A percentile compares a stretch with the other conserved stretches of the same genome.
These are phyloP conservation scores for Tylopilus subfusipes DNA, from an alignment of 768 basidiomycete genomes.

Conservation along the genomic window DNA sequence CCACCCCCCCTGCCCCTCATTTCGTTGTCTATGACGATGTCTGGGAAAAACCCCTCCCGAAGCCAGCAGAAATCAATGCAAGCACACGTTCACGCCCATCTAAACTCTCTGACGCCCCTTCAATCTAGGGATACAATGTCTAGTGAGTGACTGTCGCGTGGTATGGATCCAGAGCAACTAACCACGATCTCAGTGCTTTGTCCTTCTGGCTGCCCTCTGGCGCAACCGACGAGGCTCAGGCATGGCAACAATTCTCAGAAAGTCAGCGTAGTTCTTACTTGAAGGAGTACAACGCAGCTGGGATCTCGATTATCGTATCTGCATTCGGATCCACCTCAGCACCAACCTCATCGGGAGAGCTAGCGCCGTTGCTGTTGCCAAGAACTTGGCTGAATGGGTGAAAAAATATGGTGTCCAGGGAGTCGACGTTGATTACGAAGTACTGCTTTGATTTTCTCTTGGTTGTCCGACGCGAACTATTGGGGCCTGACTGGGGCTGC, in stretches of 20 bases:
- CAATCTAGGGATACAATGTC: constrained; percentile 31
- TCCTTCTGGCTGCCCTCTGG: constrained; percentile 43
- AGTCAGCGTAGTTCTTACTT: constrained; percentile 39
- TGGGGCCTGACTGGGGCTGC: neutral
- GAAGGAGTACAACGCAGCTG: constrained; percentile 47
- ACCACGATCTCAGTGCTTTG: constrained; percentile 27
- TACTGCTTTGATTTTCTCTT: neutral
- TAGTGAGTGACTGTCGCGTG: constrained; percentile 22
- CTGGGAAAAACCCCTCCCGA: no score
- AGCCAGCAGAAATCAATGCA: constrained; percentile 42
- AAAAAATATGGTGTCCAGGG: constrained; percentile 45
- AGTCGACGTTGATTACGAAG: constrained; percentile 52
- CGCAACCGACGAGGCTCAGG: constrained; percentile 40
- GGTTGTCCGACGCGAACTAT: neutral
- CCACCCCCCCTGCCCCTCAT: constrained; percentile 44
- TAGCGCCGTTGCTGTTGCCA: constrained; percentile 37
- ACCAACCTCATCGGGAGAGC: constrained; percentile 37
- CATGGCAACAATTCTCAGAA: constrained; percentile 39
- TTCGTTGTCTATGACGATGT: constrained; percentile 41
- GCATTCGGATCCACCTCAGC: constrained; percentile 41
- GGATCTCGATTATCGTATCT: constrained; percentile 54
- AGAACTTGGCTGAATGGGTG: constrained; percentile 43
- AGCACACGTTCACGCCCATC: neutral
- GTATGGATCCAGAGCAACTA: neutral
- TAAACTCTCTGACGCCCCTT: neutral